Evolutionary conservation across 805 yeast species (phyloP).

Genomic region (Barnettozyma sp.): DNA sequence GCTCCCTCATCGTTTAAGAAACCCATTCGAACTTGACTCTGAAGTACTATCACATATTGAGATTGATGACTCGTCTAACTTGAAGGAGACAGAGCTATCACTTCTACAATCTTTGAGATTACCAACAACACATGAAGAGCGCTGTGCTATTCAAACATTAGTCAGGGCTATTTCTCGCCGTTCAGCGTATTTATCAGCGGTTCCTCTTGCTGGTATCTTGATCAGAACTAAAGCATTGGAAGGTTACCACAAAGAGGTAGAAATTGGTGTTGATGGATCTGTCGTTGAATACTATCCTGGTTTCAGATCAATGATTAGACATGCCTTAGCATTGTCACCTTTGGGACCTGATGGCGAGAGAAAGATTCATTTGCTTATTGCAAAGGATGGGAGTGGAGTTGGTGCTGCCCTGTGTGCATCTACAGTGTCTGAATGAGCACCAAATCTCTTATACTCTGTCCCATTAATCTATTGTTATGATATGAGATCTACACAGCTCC

Average conservation of each 20-base stretch:
- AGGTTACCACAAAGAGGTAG: slow-evolving; percentile 65
- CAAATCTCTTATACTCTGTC: not conserved
- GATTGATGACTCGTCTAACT: slow-evolving; percentile 70
- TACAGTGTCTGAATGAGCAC: slow-evolving; percentile 1
- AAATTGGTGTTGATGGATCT: slow-evolving; percentile 93
- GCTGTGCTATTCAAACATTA: slow-evolving; percentile 61
- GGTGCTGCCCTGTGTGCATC: slow-evolving; percentile 89
- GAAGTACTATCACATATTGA: slow-evolving; percentile 84
- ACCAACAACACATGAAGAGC: slow-evolving; percentile 53
- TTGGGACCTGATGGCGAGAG: slow-evolving; percentile 71
- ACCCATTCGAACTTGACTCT: slow-evolving; percentile 73
- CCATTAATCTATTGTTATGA: too few species aligned
- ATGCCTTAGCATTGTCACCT: slow-evolving; percentile 63
- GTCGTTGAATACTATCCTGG: slow-evolving; percentile 93
- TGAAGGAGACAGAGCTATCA: slow-evolving; percentile 63
- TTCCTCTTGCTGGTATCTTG: slow-evolving; percentile 80
- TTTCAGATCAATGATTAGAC: slow-evolving; percentile 70
- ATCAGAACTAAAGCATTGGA: slow-evolving; percentile 58
- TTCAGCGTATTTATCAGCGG: slow-evolving; percentile 85
- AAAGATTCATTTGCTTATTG: slow-evolving; percentile 68
- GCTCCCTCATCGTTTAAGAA: slow-evolving; percentile 53
- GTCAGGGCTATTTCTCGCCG: slow-evolving; percentile 79
- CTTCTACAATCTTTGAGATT: slow-evolving; percentile 55
- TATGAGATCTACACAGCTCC: too few species aligned
- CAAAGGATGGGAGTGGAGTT: slow-evolving; percentile 94